A percentile compares a stretch with the other conserved stretches of the same genome.
Conservation (phyloP, 345 rosid genomes). For the Citrus maxima region DNA sequence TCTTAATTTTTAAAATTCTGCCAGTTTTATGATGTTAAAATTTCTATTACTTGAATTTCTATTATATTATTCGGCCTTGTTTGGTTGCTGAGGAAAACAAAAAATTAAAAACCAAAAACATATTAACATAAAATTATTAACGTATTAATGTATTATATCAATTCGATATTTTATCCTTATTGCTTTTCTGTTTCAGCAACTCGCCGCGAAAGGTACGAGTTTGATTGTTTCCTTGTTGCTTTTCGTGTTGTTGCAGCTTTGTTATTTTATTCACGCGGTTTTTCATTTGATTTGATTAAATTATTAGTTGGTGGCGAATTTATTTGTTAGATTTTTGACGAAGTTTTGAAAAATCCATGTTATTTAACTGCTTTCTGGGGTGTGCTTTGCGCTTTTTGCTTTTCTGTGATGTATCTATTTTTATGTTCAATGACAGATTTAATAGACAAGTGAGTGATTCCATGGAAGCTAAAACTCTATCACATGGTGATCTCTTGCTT, state of each 20-base stretch:
- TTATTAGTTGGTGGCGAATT: neutral
- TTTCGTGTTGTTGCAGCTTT: neutral
- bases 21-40: neutral
- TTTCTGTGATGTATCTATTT: neutral
- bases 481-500: slow-evolving; percentile 10
- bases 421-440: neutral
- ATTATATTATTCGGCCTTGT: neutral
- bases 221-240: neutral
- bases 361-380: neutral
- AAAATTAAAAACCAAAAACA: neutral
- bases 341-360: neutral
- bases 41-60: neutral
- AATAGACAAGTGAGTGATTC: neutral
- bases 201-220: neutral
- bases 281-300: neutral
- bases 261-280: neutral
- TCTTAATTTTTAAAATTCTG: neutral
- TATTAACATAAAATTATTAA: neutral
- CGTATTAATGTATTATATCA: too few relatives aligned
- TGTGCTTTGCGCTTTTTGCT: neutral
- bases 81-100: neutral
- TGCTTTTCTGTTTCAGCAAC: neutral
- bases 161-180: neutral
- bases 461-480: slow-evolving; percentile 3
- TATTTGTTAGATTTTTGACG: neutral